A percentile compares a stretch with the other conserved stretches of the same genome.
These are phyloP conservation scores for Syncephalastrum contaminatum DNA, from an alignment of 371 early-diverging fungal genomes.

Conservation along the genomic window DNA sequence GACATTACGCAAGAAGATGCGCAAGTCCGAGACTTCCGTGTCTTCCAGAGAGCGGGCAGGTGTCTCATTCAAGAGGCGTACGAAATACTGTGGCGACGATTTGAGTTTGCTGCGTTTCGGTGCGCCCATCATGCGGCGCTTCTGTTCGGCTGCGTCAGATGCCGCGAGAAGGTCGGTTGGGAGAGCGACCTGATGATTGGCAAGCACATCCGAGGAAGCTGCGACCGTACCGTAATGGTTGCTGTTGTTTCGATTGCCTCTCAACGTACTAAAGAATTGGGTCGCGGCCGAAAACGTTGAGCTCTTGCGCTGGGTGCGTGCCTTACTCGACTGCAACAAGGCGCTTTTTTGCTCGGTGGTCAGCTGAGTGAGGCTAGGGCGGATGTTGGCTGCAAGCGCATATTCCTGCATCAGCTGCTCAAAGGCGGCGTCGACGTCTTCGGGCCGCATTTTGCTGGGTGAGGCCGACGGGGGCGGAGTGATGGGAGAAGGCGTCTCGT, in stretches of 20 bases:
- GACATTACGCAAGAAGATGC: conserved; percentile 43
- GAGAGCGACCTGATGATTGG: background rate
- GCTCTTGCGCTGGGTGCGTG: conserved; percentile 32
- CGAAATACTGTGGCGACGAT: conserved; percentile 38
- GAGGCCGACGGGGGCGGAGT: conserved; percentile 6
- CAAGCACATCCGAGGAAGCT: conserved; percentile 5
- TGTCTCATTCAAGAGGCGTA: conserved; percentile 26
- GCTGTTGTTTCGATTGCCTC: background rate
- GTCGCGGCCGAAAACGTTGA: conserved; percentile 26
- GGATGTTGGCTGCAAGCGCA: conserved; percentile 38
- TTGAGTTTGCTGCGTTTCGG: conserved; percentile 21
- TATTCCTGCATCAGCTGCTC: conserved; percentile 42
- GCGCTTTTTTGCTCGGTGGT: conserved; percentile 42
- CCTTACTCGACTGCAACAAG: conserved; percentile 36
- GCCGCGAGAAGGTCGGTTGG: conserved; percentile 1
- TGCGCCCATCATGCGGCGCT: no score
- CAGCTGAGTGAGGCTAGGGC: conserved; percentile 32
- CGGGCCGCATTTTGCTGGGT: conserved; percentile 14
- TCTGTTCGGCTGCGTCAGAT: no score
- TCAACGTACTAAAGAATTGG: no score
- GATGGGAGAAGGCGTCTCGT: conserved; percentile 11
- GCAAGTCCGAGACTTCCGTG: conserved; percentile 35
- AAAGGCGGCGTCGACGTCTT: conserved; percentile 44
- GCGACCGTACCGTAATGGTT: background rate
- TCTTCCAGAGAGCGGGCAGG: conserved; percentile 38